Evolutionary conservation across 2,329 filamentous ascomycete genomes (phyloP).

Genomic region (Aaosphaeria pasadenensis): DNA sequence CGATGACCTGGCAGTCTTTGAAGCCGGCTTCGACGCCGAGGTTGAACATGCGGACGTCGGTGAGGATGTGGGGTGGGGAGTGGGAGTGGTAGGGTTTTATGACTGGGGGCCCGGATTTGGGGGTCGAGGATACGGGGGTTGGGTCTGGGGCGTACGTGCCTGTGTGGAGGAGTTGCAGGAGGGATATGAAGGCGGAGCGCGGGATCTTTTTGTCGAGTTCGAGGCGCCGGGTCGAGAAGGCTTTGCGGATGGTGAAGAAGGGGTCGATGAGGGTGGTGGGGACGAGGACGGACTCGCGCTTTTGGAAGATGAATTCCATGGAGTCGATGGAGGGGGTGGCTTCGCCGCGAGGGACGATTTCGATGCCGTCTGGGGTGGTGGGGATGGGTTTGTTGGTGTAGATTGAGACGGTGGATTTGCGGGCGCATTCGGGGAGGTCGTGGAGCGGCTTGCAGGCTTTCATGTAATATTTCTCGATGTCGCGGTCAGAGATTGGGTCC

Average conservation of each 20-base stretch:
- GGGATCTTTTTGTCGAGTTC: constrained; percentile 25
- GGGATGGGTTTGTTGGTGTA: constrained; percentile 26
- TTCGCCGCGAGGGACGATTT: constrained; percentile 22
- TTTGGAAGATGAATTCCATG: constrained; percentile 39
- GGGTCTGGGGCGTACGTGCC: constrained; percentile 21
- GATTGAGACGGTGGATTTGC: constrained; percentile 20
- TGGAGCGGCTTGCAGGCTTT: constrained; percentile 29
- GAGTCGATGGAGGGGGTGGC: constrained; percentile 29
- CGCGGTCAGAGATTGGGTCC: constrained; percentile 9
- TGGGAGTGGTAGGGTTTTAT: constrained; percentile 11
- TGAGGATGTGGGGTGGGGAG: constrained; percentile 12
- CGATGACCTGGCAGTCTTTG: constrained; percentile 33
- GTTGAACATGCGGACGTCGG: constrained; percentile 28
- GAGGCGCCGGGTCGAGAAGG: constrained; percentile 26
- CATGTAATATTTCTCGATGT: constrained; percentile 32
- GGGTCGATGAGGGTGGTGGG: constrained; percentile 22
- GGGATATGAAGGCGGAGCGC: constrained; percentile 27
- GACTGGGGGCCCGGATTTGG: constrained; percentile 16
- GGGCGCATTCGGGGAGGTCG: constrained; percentile 15
- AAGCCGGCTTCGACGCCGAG: constrained; percentile 34
- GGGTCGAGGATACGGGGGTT: constrained; percentile 4
- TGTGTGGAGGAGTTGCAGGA: constrained; percentile 31
- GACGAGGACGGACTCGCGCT: constrained; percentile 32
- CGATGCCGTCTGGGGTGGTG: neutral
- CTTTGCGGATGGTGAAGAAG: constrained; percentile 26